Evolutionary conservation across 352 stramenopile species (phyloP).

Genomic region (Aphanomyces euteiches): DNA sequence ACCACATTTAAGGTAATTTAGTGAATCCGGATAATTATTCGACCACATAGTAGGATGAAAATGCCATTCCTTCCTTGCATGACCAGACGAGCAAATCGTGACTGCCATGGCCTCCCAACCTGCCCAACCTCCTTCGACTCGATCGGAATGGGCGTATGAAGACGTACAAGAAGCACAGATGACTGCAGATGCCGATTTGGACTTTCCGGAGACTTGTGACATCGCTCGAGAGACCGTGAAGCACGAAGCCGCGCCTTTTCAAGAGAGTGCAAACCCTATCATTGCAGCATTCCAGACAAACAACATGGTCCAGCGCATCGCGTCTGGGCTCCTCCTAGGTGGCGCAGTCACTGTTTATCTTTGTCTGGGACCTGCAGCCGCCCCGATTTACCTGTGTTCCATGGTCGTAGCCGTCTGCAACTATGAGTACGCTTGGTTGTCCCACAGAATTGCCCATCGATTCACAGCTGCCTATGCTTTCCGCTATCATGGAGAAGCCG

Average conservation of each 20-base stretch:
- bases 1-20: too few species aligned
- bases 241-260: background rate
- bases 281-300: conserved; percentile 19
- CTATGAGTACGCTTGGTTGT: conserved; percentile 70
- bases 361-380: conserved; percentile 28
- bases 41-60: too few species aligned
- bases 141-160: conserved; percentile 3
- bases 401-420: conserved; percentile 44
- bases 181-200: conserved; percentile 23
- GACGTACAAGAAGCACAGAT: conserved; percentile 12
- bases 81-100: too few species aligned
- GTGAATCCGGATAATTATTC: too few species aligned
- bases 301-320: conserved; percentile 58
- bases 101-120: background rate
- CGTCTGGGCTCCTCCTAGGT: conserved; percentile 54
- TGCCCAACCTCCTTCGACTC: background rate
- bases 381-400: conserved; percentile 26
- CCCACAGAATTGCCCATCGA: conserved; percentile 47
- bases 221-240: background rate
- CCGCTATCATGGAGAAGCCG: background rate
- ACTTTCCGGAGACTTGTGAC: background rate
- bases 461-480: conserved; percentile 15
- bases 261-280: background rate
- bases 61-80: too few species aligned
- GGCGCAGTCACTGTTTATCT: conserved; percentile 65